Base-by-base conservation (phyloP, 768 basidiomycete genomes). In the Rhodotorula babjevae region DNA sequence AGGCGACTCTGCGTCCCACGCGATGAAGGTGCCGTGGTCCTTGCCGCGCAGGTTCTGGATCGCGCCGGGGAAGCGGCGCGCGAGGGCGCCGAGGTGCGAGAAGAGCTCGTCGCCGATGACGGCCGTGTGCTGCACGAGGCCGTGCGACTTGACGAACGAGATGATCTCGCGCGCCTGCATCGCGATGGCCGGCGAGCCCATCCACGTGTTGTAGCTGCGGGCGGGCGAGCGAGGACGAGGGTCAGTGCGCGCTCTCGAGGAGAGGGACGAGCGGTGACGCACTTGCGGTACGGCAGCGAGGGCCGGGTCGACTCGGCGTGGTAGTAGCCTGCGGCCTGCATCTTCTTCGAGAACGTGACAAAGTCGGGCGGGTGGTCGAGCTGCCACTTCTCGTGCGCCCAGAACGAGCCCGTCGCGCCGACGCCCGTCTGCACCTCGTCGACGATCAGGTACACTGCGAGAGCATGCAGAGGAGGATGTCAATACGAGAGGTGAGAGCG, bases 311-410 rank as follows among this genome's bases (percentile, higher is more conserved):
- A 79, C 63, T 70, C 61, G 29, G 76, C 75, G 74, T 84, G 83
- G 74, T 79, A 84, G 75, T 83, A 80, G 0, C 82, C 82, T 31
- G 78, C 73, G n/a, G 82, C 82, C 69, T 83, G 82, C 58, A 47
- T 80, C 79, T 83, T 83, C 78, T 83, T 82, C 25, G 59, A 77
- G 73, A 84, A 84, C 19, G 83, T 82, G 19, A 84, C 81, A 70
- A 84, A 83, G 73, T 84, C 83, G 46, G 83, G 80, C 15, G 77
- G 72, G n/a, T 70, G 63, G 23, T 69, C 47, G 15, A 76, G 49
- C 42, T 77, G 57, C 83, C 83, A 84, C 65, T 82, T 79, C 63
- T 83, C 83, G 77, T 83, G 82, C 10, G 83, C 83, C 83, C 83
- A 84, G 77, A 84, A 83, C 31, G 75, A 77, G 16, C 83, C 83